A percentile compares a stretch with the other conserved stretches of the same genome.
Conservation (phyloP, 495 filamentous ascomycete species). For the Podospora australis region DNA sequence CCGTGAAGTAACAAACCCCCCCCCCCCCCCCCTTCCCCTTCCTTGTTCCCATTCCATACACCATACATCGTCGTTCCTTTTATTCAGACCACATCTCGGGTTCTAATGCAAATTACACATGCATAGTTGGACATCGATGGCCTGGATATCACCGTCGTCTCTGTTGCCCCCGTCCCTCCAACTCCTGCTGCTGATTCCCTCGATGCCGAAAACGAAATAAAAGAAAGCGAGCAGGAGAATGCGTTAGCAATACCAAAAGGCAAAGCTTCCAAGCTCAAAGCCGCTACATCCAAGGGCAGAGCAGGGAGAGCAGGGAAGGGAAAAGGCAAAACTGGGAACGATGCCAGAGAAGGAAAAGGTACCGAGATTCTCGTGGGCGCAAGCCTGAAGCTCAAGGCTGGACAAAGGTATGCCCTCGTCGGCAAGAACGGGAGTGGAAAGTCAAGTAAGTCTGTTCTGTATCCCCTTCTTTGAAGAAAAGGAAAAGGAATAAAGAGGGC, state of each 20-base stretch:
- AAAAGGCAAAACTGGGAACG: conserved; percentile 48
- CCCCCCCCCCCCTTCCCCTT: background rate
- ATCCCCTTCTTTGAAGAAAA: too few relatives aligned
- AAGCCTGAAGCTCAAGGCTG: conserved; percentile 61
- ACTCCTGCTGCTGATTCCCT: too few relatives aligned
- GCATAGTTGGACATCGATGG: conserved; percentile 60
- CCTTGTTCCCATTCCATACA: too few relatives aligned
- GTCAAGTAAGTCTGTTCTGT: too few relatives aligned
- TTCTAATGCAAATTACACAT: background rate
- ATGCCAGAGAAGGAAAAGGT: conserved; percentile 57
- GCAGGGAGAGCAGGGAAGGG: conserved; percentile 32
- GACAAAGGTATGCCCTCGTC: conserved; percentile 64
- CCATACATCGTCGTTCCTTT: too few relatives aligned
- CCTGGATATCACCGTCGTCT: conserved; percentile 55
- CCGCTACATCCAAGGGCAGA: too few relatives aligned
- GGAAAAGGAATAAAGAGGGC: too few relatives aligned
- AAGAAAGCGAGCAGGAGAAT: too few relatives aligned
- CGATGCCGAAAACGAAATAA: too few relatives aligned
- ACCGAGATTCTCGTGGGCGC: conserved; percentile 64
- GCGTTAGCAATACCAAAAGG: too few relatives aligned
- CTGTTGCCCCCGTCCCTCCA: conserved; percentile 12
- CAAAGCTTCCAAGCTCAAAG: too few relatives aligned
- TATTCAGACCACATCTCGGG: too few relatives aligned
- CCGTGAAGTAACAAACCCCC: conserved; percentile 47
- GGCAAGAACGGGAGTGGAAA: conserved; percentile 78